phyloP scores from a whole-genome alignment of 805 yeast species.

The Ogataea kodamae region DNA sequence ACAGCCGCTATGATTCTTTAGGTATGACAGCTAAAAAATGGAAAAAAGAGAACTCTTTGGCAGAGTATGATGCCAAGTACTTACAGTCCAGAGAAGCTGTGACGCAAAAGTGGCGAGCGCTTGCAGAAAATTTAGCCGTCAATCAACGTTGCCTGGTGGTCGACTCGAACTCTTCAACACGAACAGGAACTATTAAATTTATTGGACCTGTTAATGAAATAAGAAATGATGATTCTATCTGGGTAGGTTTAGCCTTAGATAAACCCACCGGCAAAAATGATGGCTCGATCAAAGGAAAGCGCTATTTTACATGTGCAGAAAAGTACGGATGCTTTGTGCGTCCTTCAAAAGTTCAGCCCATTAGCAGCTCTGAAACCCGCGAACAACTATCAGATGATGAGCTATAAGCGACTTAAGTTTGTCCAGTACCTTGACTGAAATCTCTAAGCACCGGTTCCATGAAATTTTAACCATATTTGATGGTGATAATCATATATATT shows the following conservation, averaged over 20 bases:
- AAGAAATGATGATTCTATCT: conserved; percentile 43
- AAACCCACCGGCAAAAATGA: conserved; percentile 86
- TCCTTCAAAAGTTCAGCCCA: conserved; percentile 45
- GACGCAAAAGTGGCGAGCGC: conserved; percentile 28
- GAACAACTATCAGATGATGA: conserved; percentile 1
- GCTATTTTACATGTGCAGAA: conserved; percentile 52
- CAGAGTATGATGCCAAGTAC: conserved; percentile 63
- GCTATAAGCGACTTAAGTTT: too few species aligned
- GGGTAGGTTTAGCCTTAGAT: conserved; percentile 87
- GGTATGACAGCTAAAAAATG: conserved; percentile 66
- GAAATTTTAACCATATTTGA: too few species aligned
- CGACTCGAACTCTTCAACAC: conserved; percentile 31
- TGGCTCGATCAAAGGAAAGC: conserved; percentile 62
- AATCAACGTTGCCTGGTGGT: conserved; percentile 53
- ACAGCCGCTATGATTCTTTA: conserved; percentile 59
- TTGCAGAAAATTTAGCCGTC: conserved; percentile 35
- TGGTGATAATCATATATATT: too few species aligned
- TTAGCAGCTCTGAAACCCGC: too few species aligned
- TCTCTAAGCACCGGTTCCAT: too few species aligned
- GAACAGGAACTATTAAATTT: conserved; percentile 69
- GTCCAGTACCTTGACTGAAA: too few species aligned
- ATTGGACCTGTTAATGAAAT: conserved; percentile 67
- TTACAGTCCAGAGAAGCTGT: conserved; percentile 28
- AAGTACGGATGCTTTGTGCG: conserved; percentile 77
- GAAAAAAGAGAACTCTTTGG: conserved; percentile 67